Conservation (phyloP, 441 rosid species). For the Capsella rubella region DNA sequence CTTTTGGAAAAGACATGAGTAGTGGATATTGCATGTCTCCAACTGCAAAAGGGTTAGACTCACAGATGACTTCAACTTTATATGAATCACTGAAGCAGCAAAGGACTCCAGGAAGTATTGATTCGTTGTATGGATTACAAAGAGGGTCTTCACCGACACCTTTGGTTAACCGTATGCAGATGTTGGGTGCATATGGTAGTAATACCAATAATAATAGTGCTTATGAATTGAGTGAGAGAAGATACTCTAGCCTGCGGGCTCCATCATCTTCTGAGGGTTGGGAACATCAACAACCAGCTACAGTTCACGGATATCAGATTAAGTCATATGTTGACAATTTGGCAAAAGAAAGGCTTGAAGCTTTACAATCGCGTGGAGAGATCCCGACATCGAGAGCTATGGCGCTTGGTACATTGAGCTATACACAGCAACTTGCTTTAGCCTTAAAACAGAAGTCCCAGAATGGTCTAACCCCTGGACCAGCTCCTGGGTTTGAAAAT, state of each 20-base stretch:
- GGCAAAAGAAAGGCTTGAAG: slow-evolving; percentile 61
- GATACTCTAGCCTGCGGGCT: slow-evolving; percentile 68
- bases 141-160: slow-evolving; percentile 59
- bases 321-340: slow-evolving; percentile 61
- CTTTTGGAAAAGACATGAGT: slow-evolving; percentile 55
- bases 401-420: slow-evolving; percentile 56
- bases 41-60: slow-evolving; percentile 65
- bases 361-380: slow-evolving; percentile 65
- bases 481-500: slow-evolving; percentile 67
- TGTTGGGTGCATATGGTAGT: slow-evolving; percentile 64
- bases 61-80: slow-evolving; percentile 52
- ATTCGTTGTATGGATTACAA: slow-evolving; percentile 66
- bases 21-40: slow-evolving; percentile 56
- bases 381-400: slow-evolving; percentile 56
- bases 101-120: slow-evolving; percentile 60
- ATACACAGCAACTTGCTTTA: slow-evolving; percentile 57
- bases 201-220: slow-evolving; percentile 45
- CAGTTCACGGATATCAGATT: slow-evolving; percentile 81
- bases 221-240: slow-evolving; percentile 64
- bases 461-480: slow-evolving; percentile 64
- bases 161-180: slow-evolving; percentile 62
- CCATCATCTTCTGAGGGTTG: slow-evolving; percentile 64
- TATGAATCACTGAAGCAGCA: slow-evolving; percentile 67
- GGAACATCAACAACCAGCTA: slow-evolving; percentile 79
- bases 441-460: slow-evolving; percentile 68